Conservation (phyloP, 2,329 filamentous ascomycete species). For the Sclerotiophoma versabilis region DNA sequence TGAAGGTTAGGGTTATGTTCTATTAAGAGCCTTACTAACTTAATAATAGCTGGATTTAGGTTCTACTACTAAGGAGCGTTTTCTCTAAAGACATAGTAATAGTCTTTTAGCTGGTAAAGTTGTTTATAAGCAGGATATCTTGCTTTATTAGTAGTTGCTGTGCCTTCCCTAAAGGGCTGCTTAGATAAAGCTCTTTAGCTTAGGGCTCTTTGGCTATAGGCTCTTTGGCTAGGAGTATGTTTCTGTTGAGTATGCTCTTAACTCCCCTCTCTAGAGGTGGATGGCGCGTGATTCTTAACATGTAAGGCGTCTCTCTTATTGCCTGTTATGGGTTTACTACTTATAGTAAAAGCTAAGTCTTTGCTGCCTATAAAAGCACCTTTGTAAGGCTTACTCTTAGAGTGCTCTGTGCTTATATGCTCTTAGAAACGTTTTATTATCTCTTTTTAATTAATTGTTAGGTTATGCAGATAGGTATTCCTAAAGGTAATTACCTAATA, state of each 20-base stretch:
- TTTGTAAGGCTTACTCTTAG: background rate
- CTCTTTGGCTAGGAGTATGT: too few species aligned
- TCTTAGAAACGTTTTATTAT: background rate
- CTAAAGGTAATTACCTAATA: too few species aligned
- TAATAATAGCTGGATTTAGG: background rate
- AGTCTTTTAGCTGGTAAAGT: background rate
- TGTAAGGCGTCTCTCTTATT: background rate
- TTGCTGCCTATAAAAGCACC: background rate
- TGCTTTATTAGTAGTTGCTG: background rate
- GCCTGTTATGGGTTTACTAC: background rate
- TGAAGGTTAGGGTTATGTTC: background rate
- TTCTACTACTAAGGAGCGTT: background rate
- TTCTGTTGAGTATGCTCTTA: background rate
- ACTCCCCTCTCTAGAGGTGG: background rate
- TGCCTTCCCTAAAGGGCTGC: background rate
- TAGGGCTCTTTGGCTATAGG: background rate
- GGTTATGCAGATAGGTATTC: too few species aligned
- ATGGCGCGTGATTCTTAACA: too few species aligned
- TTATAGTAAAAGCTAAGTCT: background rate
- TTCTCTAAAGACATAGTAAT: background rate
- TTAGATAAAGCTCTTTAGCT: background rate
- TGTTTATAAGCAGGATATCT: background rate
- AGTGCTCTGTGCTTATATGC: background rate
- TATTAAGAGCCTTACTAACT: background rate
- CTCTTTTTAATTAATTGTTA: background rate